phyloP scores from a whole-genome alignment of 2,329 filamentous ascomycete genomes.

The Trichoderma brevicompactum region DNA sequence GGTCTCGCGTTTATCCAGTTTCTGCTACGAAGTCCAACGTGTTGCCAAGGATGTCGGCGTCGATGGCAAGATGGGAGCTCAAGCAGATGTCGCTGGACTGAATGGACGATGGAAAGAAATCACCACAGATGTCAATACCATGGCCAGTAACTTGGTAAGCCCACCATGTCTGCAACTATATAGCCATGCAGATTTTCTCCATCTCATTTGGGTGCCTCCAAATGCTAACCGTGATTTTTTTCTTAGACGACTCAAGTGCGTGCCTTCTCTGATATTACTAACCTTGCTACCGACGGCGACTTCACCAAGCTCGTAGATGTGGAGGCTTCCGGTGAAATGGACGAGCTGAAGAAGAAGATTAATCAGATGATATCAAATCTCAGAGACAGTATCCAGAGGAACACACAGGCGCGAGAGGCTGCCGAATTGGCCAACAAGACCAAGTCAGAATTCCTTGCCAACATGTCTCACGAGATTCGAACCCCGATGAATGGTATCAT shows the following conservation, averaged over 20 bases:
- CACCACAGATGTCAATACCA: slow-evolving; percentile 93
- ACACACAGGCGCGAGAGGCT: slow-evolving; percentile 92
- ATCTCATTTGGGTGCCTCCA: not conserved
- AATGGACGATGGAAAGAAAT: slow-evolving; percentile 98
- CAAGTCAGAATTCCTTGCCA: slow-evolving; percentile 97
- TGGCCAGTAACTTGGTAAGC: slow-evolving; percentile 70
- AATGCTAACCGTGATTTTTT: slow-evolving; percentile 36
- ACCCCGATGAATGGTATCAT: slow-evolving; percentile 98
- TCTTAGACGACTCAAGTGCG: slow-evolving; percentile 90
- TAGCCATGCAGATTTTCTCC: no score
- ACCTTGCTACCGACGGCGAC: slow-evolving; percentile 93
- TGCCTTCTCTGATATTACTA: slow-evolving; percentile 98
- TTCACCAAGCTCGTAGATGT: slow-evolving; percentile 97
- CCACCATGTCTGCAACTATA: not conserved
- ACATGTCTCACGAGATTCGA: slow-evolving; percentile 98
- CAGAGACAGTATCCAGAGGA: slow-evolving; percentile 93
- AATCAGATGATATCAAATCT: slow-evolving; percentile 99
- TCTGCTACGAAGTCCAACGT: slow-evolving; percentile 93
- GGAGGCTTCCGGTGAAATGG: slow-evolving; percentile 97
- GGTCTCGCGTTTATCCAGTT: slow-evolving; percentile 92
- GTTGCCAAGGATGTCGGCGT: slow-evolving; percentile 97
- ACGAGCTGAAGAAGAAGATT: slow-evolving; percentile 98
- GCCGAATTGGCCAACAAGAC: slow-evolving; percentile 97
- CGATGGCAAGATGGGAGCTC: slow-evolving; percentile 97
- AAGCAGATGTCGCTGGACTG: slow-evolving; percentile 90